Conservation (phyloP, 352 stramenopile genomes). For the Globisporangium abappressorium region DNA sequence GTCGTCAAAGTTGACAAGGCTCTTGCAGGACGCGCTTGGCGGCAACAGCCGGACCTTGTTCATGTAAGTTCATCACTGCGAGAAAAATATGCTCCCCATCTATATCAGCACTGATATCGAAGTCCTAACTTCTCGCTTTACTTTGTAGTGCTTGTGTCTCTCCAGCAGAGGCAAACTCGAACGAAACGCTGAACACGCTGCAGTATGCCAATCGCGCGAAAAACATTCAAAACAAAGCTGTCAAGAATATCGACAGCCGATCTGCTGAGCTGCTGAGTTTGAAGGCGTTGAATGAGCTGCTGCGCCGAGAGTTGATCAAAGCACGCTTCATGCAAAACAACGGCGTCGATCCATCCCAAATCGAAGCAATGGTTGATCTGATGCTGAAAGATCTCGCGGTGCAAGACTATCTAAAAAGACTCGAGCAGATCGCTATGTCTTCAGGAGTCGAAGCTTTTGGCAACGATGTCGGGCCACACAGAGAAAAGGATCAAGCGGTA, state of each 20-base stretch:
- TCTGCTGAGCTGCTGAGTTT: slow-evolving; percentile 69
- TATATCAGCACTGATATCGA: background rate
- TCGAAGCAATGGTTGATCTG: slow-evolving; percentile 34
- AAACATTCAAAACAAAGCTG: slow-evolving; percentile 89
- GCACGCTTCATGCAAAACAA: slow-evolving; percentile 33
- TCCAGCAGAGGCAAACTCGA: slow-evolving; percentile 59
- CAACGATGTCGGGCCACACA: background rate
- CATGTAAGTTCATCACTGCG: slow-evolving; percentile 46
- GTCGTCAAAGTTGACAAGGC: slow-evolving; percentile 76
- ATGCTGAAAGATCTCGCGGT: slow-evolving; percentile 51
- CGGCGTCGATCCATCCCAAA: slow-evolving; percentile 18
- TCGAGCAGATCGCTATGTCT: slow-evolving; percentile 45
- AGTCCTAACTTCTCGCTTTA: background rate
- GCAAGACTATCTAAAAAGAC: slow-evolving; percentile 44
- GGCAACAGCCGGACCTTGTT: slow-evolving; percentile 88
- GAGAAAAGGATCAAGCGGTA: slow-evolving; percentile 8
- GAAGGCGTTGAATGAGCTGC: slow-evolving; percentile 62
- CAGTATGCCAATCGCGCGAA: slow-evolving; percentile 86
- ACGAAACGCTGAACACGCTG: slow-evolving; percentile 81
- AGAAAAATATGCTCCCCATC: background rate
- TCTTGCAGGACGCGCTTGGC: slow-evolving; percentile 83
- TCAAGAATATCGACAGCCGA: slow-evolving; percentile 86
- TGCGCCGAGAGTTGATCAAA: slow-evolving; percentile 70
- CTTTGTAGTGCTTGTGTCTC: slow-evolving; percentile 69
- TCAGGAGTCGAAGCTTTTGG: slow-evolving; percentile 9